Base-by-base conservation (phyloP, 768 basidiomycete genomes). In the Lyophyllum shimeji region DNA sequence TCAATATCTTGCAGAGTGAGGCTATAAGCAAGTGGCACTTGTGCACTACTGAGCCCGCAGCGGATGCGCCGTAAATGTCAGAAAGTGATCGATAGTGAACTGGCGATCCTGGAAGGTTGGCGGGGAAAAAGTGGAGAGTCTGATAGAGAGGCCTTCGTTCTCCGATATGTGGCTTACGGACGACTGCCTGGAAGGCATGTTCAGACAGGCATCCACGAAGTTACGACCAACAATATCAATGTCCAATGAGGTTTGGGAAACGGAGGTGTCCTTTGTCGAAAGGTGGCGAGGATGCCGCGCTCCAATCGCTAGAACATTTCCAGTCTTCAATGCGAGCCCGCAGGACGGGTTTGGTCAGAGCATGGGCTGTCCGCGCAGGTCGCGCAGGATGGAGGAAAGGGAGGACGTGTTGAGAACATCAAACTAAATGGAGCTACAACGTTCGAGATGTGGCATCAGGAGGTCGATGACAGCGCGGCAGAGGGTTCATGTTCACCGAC, bases 401-500 rank as follows among this genome's bases (percentile, higher is more conserved):
- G 34, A 37, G 34, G 11, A 37, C 7, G 34, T 37, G 34, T 37
- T 37, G 34, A 37, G 8, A 13, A 37, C 34, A 37, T 37, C 34
- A 17, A 37, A 37, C 7, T 29, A 5, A 29, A 29, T 29, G 29
- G 29, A 29, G 9, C 4, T 4, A 29, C 29, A 29, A 9, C 29
- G 9, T 4, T 29, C 29, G 29, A 9, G 4, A 29, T 37, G 34
- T 12, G 15, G 15, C 15, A 37, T 17, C 7, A 37, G 7, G 3
- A 37, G 34, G 8, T 37, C 15, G 12, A 37, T 37, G 15, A 11
- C 8, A 3, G 34, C 34, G 15, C 15, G 34, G 34, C 34, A 37
- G 34, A 55, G 44, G 3, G 34, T 13, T 37, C 34, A 37, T 37
- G 27, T 46, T 65, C 64, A 20, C 57, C 34, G 15, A 13, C 34